Evolutionary conservation across 768 basidiomycete genomes (phyloP), one percentile per base, ranked within the genome.

Genomic region (Leccinum imitatum): DNA sequence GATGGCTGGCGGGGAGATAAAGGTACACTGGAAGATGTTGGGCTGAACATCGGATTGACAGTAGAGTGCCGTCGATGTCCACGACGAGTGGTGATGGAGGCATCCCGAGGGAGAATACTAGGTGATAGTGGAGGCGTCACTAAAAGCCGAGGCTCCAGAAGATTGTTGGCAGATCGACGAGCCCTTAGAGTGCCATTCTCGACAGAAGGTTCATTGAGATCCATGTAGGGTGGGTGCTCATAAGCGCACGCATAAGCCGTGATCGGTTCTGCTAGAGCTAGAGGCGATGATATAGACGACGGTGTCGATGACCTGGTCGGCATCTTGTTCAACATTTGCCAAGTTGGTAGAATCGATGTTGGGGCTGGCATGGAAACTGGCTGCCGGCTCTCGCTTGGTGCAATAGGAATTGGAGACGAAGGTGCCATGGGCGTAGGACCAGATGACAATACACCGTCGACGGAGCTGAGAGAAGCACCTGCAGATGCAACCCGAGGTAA

Each of bases 1-100:
- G 94, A 86, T 8, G 91, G 80, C 59, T 96, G 85, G 25, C 96
- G 84, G 33, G 97, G 97, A 17, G 97, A 98, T 2, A 95, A 77
- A 1, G 93, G 92, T 65, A 75, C 71, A 44, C 65, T 75, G 15
- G 66, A 74, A 44, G 72, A 67, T 23, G 85, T 79, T 8, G 89
- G 85, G 64, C 85, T 85, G 39, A 82, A 78, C 59, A 87, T 74
- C 5, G 85, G 80, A 63, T 85, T 86, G 55, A 85, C 78, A 11
- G 82, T 90, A 19, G 91, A 93, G 67, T 90, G 86, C 57, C 91
- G 84, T 35, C 90, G 84, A 69, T 85, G 82, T 23, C 81, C 74
- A 46, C 86, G 85, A 58, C 83, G 87, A 50, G 74, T 75, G 1
- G 82, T 59, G 6, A 69, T 62, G 17, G 65, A 57, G 52, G 77